Evolutionary conservation across 108 stramenopile species (phyloP).

Genomic region (Conticribra guillardii): DNA sequence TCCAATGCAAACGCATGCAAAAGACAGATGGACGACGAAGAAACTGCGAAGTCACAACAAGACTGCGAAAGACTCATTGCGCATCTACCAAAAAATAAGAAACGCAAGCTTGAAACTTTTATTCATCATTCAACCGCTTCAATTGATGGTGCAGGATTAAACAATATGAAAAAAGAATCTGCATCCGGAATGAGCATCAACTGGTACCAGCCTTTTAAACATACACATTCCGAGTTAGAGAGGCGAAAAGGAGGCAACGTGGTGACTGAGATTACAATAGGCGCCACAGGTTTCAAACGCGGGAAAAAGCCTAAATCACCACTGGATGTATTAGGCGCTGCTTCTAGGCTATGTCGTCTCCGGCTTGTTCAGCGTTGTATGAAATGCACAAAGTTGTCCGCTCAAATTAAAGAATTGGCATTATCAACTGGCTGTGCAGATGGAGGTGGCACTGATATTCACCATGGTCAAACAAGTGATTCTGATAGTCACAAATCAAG

Average conservation of each 20-base stretch:
- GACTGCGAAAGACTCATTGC: too few species aligned
- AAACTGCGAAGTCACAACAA: background rate
- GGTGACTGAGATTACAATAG: slow-evolving; percentile 69
- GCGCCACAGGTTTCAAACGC: slow-evolving; percentile 76
- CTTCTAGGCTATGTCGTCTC: slow-evolving; percentile 72
- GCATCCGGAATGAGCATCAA: slow-evolving; percentile 65
- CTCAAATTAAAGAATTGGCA: slow-evolving; percentile 4
- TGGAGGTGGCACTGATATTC: background rate
- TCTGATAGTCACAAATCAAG: too few species aligned
- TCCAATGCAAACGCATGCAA: slow-evolving; percentile 3
- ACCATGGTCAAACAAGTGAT: background rate
- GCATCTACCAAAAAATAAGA: too few species aligned
- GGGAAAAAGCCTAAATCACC: slow-evolving; percentile 77
- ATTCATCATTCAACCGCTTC: too few species aligned
- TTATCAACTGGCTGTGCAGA: background rate
- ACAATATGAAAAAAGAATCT: slow-evolving; percentile 42
- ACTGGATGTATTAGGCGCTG: slow-evolving; percentile 48
- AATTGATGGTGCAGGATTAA: too few species aligned
- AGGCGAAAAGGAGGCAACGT: background rate
- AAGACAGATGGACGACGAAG: background rate
- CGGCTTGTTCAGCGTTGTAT: slow-evolving; percentile 22
- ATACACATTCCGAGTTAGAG: background rate
- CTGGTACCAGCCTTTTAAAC: slow-evolving; percentile 49
- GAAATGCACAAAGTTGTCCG: slow-evolving; percentile 17
- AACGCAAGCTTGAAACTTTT: too few species aligned